Percentiles rank a stretch among this genome's conserved stretches.
Conservation (phyloP, 164 flowering plant genomes). For the Liriodendron chinense region DNA sequence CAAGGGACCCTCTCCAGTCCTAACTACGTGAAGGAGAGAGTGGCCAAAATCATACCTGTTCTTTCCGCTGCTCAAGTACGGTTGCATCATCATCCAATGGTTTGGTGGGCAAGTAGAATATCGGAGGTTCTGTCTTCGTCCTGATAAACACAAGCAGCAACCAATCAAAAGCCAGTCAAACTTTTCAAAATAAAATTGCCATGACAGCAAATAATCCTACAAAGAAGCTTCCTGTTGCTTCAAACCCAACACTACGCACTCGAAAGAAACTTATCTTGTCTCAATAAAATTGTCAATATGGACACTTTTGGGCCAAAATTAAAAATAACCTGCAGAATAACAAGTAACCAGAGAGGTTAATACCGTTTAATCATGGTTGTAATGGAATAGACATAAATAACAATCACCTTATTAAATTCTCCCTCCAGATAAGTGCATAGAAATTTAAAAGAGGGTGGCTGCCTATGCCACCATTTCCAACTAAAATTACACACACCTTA, state of each 20-base stretch:
- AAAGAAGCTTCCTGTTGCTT: conserved; percentile 34
- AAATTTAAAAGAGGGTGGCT: background rate
- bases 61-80: conserved; percentile 52
- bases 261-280: conserved; percentile 97
- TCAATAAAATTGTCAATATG: conserved; percentile 95
- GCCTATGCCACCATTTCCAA: background rate
- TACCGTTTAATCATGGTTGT: background rate
- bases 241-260: conserved; percentile 49
- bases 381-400: background rate
- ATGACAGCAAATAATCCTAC: background rate
- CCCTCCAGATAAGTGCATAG: background rate
- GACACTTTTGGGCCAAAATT: conserved; percentile 95
- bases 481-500: conserved; percentile 47
- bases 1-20: no score
- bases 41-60: conserved; percentile 46
- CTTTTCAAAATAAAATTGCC: conserved; percentile 1
- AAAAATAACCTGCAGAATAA: conserved; percentile 88
- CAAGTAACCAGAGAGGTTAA: background rate
- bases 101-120: conserved; percentile 65
- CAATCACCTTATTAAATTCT: background rate
- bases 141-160: conserved; percentile 38
- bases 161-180: conserved; percentile 20
- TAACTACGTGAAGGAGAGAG: background rate
- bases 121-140: conserved; percentile 88
- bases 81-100: conserved; percentile 71